These are phyloP conservation scores for Umbelopsis ramanniana DNA, from an alignment of 192 early-diverging fungal genomes.

Conservation along the genomic window DNA sequence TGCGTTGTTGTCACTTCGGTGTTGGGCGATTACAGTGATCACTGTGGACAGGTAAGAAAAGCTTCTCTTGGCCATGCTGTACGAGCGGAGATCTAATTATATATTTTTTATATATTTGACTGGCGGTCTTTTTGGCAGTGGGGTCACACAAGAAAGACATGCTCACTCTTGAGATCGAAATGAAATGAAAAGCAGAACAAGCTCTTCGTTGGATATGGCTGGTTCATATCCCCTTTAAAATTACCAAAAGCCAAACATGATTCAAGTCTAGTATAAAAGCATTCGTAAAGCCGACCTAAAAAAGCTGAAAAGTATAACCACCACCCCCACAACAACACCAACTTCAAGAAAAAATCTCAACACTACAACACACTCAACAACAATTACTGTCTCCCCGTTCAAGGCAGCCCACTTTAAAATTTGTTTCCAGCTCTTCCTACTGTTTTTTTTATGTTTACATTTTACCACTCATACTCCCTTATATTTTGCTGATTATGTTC, in stretches of 20 bases:
- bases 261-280: not conserved
- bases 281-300: no score
- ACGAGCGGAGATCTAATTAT: not conserved
- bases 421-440: no score
- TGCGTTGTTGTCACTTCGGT: not conserved
- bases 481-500: no score
- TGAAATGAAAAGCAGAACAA: not conserved
- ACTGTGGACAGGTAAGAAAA: slow-evolving; percentile 17
- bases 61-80: not conserved
- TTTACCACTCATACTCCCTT: no score
- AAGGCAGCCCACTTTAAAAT: no score
- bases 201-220: not conserved
- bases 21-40: not conserved
- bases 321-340: no score
- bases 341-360: no score
- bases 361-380: no score
- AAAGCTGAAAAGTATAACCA: no score
- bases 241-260: not conserved
- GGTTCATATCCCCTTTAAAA: not conserved
- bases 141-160: slow-evolving; percentile 13
- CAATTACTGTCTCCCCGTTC: no score
- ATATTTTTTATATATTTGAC: not conserved
- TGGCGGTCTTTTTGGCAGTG: not conserved
- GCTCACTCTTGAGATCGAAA: slow-evolving; percentile 7
- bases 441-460: no score